Evolutionary conservation across 2,329 filamentous ascomycete genomes (phyloP).

Genomic region (Erysiphe pulchra): DNA sequence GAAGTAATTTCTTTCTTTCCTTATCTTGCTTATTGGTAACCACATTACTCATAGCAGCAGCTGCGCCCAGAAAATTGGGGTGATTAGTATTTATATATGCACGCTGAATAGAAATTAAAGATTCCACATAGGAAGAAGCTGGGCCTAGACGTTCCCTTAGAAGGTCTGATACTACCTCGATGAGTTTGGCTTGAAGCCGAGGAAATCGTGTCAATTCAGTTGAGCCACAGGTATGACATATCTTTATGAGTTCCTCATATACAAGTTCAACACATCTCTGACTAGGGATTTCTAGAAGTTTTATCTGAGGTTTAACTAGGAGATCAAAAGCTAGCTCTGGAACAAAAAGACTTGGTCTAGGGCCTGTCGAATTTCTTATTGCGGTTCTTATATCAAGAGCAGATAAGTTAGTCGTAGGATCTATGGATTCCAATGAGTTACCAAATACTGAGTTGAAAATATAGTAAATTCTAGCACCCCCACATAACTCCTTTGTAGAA

Average conservation of each 20-base stretch:
- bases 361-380: conserved; percentile 92
- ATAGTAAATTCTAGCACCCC: conserved; percentile 14
- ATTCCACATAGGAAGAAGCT: conserved; percentile 76
- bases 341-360: conserved; percentile 83
- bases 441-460: conserved; percentile 34
- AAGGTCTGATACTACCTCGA: conserved; percentile 91
- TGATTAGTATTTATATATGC: conserved; percentile 99
- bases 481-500: conserved; percentile 50
- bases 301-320: conserved; percentile 94
- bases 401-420: conserved; percentile 85
- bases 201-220: conserved; percentile 83
- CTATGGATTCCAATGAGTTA: conserved; percentile 83
- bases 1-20: conserved; percentile 54
- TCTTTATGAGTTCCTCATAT: conserved; percentile 97
- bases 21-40: conserved; percentile 87
- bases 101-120: conserved; percentile 85
- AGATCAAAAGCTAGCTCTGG: conserved; percentile 95
- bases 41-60: conserved; percentile 90
- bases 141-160: conserved; percentile 79
- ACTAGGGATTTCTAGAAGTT: conserved; percentile 78
- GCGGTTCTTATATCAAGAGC: conserved; percentile 88
- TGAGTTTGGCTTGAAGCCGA: conserved; percentile 81
- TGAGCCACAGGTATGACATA: conserved; percentile 93
- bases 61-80: conserved; percentile 90
- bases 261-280: conserved; percentile 94